phyloP scores from a whole-genome alignment of 1,284 basidiomycete species.

The Polyporus tsugae region DNA sequence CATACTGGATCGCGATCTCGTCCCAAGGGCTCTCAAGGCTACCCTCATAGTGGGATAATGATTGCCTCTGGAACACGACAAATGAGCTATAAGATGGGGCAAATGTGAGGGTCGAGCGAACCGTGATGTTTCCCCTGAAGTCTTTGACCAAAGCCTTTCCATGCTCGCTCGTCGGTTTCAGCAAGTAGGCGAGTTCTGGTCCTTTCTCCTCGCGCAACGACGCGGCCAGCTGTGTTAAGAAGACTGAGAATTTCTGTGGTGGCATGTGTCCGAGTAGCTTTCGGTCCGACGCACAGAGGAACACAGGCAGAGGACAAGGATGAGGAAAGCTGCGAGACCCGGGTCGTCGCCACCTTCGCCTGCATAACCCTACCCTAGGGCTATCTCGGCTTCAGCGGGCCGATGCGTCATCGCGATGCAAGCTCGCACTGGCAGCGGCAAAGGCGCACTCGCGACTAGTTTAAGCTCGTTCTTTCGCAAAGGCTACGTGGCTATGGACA shows the following conservation, averaged over 20 bases:
- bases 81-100: neutral
- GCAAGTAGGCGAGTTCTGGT: conserved; percentile 70
- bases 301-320: conserved; percentile 1
- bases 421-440: no score
- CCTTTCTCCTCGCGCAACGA: conserved; percentile 72
- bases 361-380: neutral
- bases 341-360: neutral
- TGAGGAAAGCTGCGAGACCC: neutral
- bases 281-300: neutral
- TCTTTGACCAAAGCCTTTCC: conserved; percentile 77
- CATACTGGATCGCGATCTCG: conserved; percentile 82
- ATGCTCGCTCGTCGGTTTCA: conserved; percentile 77
- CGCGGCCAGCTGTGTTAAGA: conserved; percentile 66
- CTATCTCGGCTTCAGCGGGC: neutral
- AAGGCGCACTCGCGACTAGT: no score
- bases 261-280: conserved; percentile 37
- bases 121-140: conserved; percentile 67
- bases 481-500: neutral
- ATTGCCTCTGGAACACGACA: conserved; percentile 48
- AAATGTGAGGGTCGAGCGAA: conserved; percentile 42
- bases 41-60: conserved; percentile 65
- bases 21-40: conserved; percentile 80
- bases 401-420: no score
- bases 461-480: neutral
- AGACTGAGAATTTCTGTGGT: conserved; percentile 66